Base-by-base conservation (phyloP, 305 asterid species). In the Fraxinus latifolia region DNA sequence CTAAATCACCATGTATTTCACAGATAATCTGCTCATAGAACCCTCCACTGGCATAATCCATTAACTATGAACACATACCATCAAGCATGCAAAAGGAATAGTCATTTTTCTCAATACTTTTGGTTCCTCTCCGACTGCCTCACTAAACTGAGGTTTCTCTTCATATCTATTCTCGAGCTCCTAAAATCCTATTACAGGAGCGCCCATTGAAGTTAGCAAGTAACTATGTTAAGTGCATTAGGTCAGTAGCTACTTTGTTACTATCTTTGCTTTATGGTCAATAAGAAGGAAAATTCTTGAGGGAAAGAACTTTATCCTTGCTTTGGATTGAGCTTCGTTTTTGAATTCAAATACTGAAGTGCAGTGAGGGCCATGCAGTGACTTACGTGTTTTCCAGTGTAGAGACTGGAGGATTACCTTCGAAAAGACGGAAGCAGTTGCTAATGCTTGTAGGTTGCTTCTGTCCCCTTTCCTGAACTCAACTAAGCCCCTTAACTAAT, bases 241-340 rank as follows among this genome's bases (percentile, higher is more conserved):
- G 42, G 42, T 6, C 39, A 29, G 36, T 7, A 12, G 21, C 42
- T 70, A 29, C 75, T 14, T 70, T 70, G 75, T 31, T 70, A 70
- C 19, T 72, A 37, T 33, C 29, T 72, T 34, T 33, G 77, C 27
- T 72, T 72, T 72, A n/a, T 72, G 50, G 29, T 72, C 36, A 2
- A 33, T 15, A n/a, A 72, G 44, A 32, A 32, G 33, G 44, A 32
- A 11, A 72, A 32, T 33, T 72, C 50, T 71, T 72, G 15, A n/a
- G 39, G 77, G 77, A 72, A n/a, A 33, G 25, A 72, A 72, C 77
- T 32, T 15, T 8, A 33, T 72, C 77, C 77, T 72, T 72, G 47
- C 47, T 72, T 33, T n/a, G 44, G 25, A 19, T 72, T n/a, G 44
- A 17, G 15, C 74, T 68, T 68, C 5, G 17, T 25, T 68, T 3